A percentile compares a stretch with the other conserved stretches of the same genome.
Evolutionary conservation across 495 filamentous ascomycete species (phyloP).

Genomic region (Aspergillus sclerotioniger): DNA sequence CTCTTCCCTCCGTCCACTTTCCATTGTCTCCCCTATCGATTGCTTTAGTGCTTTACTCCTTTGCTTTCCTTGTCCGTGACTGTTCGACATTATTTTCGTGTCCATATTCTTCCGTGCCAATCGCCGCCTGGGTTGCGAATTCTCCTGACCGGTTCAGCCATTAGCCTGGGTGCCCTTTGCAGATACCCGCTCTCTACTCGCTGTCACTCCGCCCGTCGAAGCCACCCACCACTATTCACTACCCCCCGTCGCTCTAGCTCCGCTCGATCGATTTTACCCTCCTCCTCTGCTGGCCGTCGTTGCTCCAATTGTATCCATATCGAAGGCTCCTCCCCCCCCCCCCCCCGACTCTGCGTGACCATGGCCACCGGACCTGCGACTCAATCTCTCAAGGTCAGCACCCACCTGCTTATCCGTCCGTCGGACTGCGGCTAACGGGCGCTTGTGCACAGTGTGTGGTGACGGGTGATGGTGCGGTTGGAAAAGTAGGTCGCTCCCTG

Average conservation of each 20-base stretch:
- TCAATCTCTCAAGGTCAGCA: slow-evolving; percentile 70
- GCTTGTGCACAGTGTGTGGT: slow-evolving; percentile 76
- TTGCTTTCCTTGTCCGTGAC: slow-evolving; percentile 6
- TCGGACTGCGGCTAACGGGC: slow-evolving; percentile 27
- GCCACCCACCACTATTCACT: slow-evolving; percentile 5
- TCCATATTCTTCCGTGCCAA: slow-evolving; percentile 5
- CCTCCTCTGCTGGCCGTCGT: slow-evolving; percentile 5
- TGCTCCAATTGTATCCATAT: slow-evolving; percentile 11
- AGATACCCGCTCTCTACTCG: slow-evolving; percentile 15
- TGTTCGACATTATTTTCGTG: slow-evolving; percentile 6
- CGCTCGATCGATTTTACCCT: slow-evolving; percentile 14
- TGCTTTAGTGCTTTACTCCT: not conserved
- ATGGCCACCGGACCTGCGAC: slow-evolving; percentile 69
- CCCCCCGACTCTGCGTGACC: slow-evolving; percentile 18
- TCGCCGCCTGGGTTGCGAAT: slow-evolving; percentile 2
- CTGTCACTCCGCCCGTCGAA: slow-evolving; percentile 13
- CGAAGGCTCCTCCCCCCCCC: slow-evolving; percentile 1
- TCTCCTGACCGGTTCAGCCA: slow-evolving; percentile 1
- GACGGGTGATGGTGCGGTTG: slow-evolving; percentile 97
- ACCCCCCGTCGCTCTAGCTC: slow-evolving; percentile 6
- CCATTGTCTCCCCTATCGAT: not conserved
- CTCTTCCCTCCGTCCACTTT: slow-evolving; percentile 7
- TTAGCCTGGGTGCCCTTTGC: slow-evolving; percentile 10
- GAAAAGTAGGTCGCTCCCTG: slow-evolving; percentile 66
- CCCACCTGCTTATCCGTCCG: slow-evolving; percentile 11